Evolutionary conservation across 257 asterid genomes (phyloP), one percentile per base, ranked within the genome.

Genomic region (Capsicum rhomboideum): DNA sequence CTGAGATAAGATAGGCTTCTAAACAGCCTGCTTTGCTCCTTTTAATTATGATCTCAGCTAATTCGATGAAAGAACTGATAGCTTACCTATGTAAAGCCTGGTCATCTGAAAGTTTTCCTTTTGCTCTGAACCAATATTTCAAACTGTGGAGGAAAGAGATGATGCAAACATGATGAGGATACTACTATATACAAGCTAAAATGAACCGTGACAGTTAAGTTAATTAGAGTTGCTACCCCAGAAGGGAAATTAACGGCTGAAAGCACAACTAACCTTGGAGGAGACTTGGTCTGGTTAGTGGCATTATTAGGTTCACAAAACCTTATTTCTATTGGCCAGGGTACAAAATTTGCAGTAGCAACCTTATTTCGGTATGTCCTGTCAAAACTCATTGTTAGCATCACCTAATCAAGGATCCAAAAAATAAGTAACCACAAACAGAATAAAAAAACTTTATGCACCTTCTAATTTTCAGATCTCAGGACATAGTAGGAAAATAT

Each of bases 311-410:
- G 94, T 85, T 90, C 90, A 67, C 98, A 94, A 84, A 93, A 96
- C 85, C 98, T 92, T 85, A 96, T 90, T 85, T 96, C 99, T 71
- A 96, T 86, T 82, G 98, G 99, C 99, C 99, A 96, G 82, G 97
- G 97, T 50, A 90, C 79, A 89, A 93, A 92, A 17, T 89, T 82
- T 80, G 90, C 58, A 85, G 91, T 87, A 31, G 98, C 98, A 46
- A 92, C 98, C 90, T 92, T 92, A 93, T 93, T 96, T 75, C 98
- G 90, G 83, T 93, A 93, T 80, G 91, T 92, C 97, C 98, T 94
- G 95, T 82, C 28, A 83, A 83, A 89, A 86, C 63, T 80, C 66
- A 69, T 26, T 8, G 81, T 75, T 50, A 74, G 40, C 29, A 11
- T 50, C 52, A 74, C 81, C 80, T 26, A 75, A 26, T 26, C 26